Percentiles rank a stretch among this genome's conserved stretches.
Conservation (phyloP, 345 rosid genomes). For the Punica granatum region DNA sequence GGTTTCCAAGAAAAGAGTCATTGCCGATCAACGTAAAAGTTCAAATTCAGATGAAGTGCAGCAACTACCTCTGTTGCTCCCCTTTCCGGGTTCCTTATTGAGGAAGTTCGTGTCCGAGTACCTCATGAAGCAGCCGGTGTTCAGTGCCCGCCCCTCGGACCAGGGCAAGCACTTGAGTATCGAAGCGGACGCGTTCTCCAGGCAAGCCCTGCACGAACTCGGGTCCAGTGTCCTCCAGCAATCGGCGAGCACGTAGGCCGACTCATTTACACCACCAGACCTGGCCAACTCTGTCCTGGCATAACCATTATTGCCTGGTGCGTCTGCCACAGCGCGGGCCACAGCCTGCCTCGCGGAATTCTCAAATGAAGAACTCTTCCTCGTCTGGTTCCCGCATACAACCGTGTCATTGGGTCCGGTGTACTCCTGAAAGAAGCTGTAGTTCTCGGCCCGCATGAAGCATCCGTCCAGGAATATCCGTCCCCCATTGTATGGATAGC, state of each 20-base stretch:
- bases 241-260: constrained; percentile 63
- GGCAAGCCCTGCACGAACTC: constrained; percentile 58
- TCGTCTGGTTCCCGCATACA: constrained; percentile 57
- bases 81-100: constrained; percentile 36
- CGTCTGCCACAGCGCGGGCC: constrained; percentile 29
- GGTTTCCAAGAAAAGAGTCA: no score
- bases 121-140: constrained; percentile 85
- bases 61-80: constrained; percentile 53
- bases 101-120: constrained; percentile 78
- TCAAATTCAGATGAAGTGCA: not conserved
- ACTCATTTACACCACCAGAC: constrained; percentile 27
- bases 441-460: constrained; percentile 88
- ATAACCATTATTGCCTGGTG: constrained; percentile 41
- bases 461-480: constrained; percentile 85
- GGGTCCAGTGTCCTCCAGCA: constrained; percentile 75
- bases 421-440: constrained; percentile 64
- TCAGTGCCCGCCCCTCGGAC: constrained; percentile 80
- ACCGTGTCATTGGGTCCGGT: constrained; percentile 47
- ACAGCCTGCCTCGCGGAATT: constrained; percentile 45
- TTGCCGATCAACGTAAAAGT: no score
- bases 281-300: constrained; percentile 31
- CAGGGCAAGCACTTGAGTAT: constrained; percentile 65
- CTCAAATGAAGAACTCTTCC: constrained; percentile 30
- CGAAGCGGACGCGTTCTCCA: constrained; percentile 57
- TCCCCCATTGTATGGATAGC: constrained; percentile 77